A percentile compares a stretch with the other conserved stretches of the same genome.
Evolutionary conservation across 768 basidiomycete genomes (phyloP).

Genomic region (Hysterangium stoloniferum): DNA sequence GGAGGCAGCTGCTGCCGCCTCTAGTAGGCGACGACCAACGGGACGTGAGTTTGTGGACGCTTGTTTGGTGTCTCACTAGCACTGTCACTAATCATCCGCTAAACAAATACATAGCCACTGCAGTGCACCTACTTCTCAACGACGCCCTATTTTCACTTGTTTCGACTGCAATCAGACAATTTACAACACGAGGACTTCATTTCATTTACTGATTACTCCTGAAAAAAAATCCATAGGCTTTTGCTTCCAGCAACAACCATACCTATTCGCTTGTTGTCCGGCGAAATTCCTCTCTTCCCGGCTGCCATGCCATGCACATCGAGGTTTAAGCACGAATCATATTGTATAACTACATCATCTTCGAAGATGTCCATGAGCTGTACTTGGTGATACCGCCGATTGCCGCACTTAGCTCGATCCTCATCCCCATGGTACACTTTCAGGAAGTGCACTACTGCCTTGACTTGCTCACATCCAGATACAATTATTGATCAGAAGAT

Average conservation of each 20-base stretch:
- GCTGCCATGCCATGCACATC: too few relatives aligned
- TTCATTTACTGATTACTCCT: neutral
- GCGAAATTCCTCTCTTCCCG: too few relatives aligned
- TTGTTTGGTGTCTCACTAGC: constrained; percentile 4
- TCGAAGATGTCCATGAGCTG: too few relatives aligned
- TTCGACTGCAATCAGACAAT: neutral
- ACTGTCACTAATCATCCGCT: neutral
- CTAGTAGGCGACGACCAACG: constrained; percentile 5
- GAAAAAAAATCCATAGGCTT: neutral
- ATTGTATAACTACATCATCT: too few relatives aligned
- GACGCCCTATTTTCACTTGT: neutral
- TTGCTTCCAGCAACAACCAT: neutral
- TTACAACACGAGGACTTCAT: neutral
- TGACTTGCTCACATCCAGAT: too few relatives aligned
- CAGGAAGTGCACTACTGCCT: too few relatives aligned
- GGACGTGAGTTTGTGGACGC: neutral
- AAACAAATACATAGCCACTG: neutral
- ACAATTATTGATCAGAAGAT: too few relatives aligned
- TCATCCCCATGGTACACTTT: too few relatives aligned
- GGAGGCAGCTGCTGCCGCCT: constrained; percentile 1
- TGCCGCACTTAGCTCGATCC: too few relatives aligned
- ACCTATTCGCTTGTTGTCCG: too few relatives aligned
- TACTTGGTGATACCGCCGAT: too few relatives aligned
- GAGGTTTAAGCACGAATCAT: too few relatives aligned
- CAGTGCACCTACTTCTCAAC: neutral